Evolutionary conservation across 148 eudicot species (phyloP).

Genomic region (Camellia sinensis): DNA sequence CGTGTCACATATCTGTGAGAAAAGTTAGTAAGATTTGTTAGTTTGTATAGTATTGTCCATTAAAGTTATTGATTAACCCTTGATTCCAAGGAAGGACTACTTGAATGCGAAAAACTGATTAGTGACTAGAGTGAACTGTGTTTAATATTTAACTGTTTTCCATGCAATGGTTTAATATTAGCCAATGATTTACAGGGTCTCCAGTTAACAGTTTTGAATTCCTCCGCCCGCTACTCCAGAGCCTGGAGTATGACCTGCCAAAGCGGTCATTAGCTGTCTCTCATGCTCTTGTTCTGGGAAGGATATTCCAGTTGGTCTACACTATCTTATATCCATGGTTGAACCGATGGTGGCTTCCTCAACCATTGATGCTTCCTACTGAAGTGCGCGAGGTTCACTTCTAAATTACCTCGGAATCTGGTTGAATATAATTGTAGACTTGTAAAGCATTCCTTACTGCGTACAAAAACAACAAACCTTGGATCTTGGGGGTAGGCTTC

Average conservation of each 20-base stretch:
- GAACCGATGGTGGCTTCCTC: constrained; percentile 73
- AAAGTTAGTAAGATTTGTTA: too few relatives aligned
- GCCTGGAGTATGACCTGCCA: constrained; percentile 76
- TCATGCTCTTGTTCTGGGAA: constrained; percentile 66
- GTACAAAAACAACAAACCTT: too few relatives aligned
- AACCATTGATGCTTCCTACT: constrained; percentile 84
- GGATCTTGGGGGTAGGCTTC: too few relatives aligned
- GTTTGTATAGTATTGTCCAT: too few relatives aligned
- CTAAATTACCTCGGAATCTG: background rate
- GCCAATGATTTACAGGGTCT: constrained; percentile 41
- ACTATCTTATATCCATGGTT: constrained; percentile 74
- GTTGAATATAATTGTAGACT: background rate
- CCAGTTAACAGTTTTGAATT: constrained; percentile 86
- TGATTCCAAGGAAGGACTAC: background rate
- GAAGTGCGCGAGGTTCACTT: constrained; percentile 77
- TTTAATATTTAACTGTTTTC: background rate
- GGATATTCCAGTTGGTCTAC: constrained; percentile 49
- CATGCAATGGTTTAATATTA: background rate
- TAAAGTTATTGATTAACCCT: background rate
- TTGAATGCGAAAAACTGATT: background rate
- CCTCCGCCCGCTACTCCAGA: constrained; percentile 58
- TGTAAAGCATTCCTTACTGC: background rate
- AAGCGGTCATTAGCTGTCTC: constrained; percentile 49
- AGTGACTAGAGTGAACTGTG: background rate
- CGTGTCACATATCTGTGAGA: too few relatives aligned